Evolutionary conservation across 2,329 filamentous ascomycete species (phyloP), one percentile per base, ranked within the genome.

Genomic region (Cadophora malorum): DNA sequence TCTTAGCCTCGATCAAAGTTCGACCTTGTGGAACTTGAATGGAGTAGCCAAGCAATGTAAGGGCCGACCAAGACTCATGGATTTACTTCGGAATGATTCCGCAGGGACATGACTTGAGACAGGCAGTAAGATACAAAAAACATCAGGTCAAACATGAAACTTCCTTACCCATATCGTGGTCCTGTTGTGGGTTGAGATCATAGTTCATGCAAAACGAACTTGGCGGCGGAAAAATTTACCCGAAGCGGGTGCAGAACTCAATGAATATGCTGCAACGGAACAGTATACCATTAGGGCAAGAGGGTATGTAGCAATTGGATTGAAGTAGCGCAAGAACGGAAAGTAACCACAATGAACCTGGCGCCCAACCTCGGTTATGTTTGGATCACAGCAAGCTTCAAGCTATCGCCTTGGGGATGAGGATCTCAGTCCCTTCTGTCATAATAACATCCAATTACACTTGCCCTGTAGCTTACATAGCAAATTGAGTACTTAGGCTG

Each of bases 1-100:
- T 19, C 28, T 28, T 49, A 21, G 45, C 45, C 31, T 79, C 91
- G 65, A 85, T 88, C 2, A 92, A 91, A 67, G 82, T 91, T 47
- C 85, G 91, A 73, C 78, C 79, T 53, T 68, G 80, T 56, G 71
- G 82, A 25, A 75, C 78, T 0, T 71, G 65, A 25, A 80, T 81
- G 25, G 79, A 78, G 19, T 49, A 49, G 45, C 45, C 45, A 21
- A 49, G 45, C 5, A 49, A n/a, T 7, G n/a, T 21, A 6, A 10
- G 45, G n/a, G 6, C 19, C 45, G 45, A 49, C 45, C 10, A 21
- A 49, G 45, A 21, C 45, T 49, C 19, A 1, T 21, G 45, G n/a
- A 21, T 21, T 21, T 49, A 21, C 45, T 49, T 49, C 45, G 12
- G 45, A 8, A 10, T 21, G 45, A 19, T 21, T 49, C 45, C n/a